A percentile compares a stretch with the other conserved stretches of the same genome.
These are phyloP conservation scores for Apiotrichum sp. DNA, from an alignment of 1,284 basidiomycete species.

Conservation along the genomic window DNA sequence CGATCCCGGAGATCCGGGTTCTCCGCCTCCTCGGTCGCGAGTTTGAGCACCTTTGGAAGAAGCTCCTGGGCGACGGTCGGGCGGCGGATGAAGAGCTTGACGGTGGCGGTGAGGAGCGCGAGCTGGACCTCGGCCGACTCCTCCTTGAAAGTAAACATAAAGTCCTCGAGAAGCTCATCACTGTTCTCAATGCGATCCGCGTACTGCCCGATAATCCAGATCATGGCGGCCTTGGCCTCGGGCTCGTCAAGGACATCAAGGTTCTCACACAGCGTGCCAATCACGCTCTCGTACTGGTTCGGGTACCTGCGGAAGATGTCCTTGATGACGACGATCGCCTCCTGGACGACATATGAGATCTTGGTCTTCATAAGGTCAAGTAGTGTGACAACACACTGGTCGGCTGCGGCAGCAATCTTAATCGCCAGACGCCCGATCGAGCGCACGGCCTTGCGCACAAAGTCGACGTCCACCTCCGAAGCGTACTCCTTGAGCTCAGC, in stretches of 20 bases:
- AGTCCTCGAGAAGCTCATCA: conserved; percentile 81
- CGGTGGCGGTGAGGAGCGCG: conserved; percentile 89
- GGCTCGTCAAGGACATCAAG: conserved; percentile 96
- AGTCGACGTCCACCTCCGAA: conserved; percentile 97
- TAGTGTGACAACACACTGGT: conserved; percentile 89
- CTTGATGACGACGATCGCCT: conserved; percentile 98
- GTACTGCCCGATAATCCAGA: conserved; percentile 99
- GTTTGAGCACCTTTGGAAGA: conserved; percentile 82
- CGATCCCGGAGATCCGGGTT: conserved; percentile 90
- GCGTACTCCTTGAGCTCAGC: conserved; percentile 98
- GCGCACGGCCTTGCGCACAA: conserved; percentile 87
- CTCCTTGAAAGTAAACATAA: conserved; percentile 87
- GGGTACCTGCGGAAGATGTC: conserved; percentile 99
- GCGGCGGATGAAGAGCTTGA: conserved; percentile 92
- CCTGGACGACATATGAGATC: conserved; percentile 96
- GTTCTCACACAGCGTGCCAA: conserved; percentile 88
- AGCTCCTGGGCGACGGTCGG: conserved; percentile 85
- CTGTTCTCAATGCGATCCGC: conserved; percentile 95
- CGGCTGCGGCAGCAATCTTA: conserved; percentile 86
- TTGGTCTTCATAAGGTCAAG: conserved; percentile 86
- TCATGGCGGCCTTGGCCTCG: conserved; percentile 93
- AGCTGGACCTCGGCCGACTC: conserved; percentile 92
- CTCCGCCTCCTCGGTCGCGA: conserved; percentile 94
- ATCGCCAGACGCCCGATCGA: conserved; percentile 95
- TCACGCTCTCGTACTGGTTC: conserved; percentile 93